Conservation (phyloP, 176 grass and related monocot species). For the Elymus sibiricus region DNA sequence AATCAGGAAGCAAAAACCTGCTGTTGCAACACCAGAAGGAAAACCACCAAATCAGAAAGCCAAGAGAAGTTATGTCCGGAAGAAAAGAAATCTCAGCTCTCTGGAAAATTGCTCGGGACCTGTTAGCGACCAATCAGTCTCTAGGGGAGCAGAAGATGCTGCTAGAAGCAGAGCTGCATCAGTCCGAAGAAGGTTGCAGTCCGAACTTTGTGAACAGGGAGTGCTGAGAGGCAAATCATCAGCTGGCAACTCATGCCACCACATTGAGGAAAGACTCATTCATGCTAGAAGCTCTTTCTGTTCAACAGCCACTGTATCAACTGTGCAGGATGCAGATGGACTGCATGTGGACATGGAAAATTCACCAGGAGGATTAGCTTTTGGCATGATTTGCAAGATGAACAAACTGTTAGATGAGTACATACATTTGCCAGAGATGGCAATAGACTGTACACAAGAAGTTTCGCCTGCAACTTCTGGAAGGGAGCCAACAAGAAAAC, state of each 20-base stretch:
- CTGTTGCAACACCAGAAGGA: conserved; percentile 29
- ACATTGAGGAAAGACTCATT: conserved; percentile 10
- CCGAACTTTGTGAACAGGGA: conserved; percentile 30
- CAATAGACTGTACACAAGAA: conserved; percentile 7
- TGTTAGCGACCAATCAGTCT: not conserved
- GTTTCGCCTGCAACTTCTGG: conserved; percentile 14
- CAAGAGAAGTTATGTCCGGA: conserved; percentile 50
- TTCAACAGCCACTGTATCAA: conserved; percentile 24
- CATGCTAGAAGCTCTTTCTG: conserved; percentile 27
- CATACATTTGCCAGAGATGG: conserved; percentile 19
- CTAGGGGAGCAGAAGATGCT: not conserved
- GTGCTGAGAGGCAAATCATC: conserved; percentile 2
- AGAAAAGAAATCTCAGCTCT: conserved; percentile 40
- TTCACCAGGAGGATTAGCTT: conserved; percentile 30
- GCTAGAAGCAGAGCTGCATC: conserved; percentile 23
- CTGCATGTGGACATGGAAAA: conserved; percentile 34
- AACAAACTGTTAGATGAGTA: conserved; percentile 36
- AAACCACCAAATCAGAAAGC: conserved; percentile 23
- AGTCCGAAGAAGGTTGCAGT: conserved; percentile 45
- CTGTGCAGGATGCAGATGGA: conserved; percentile 10
- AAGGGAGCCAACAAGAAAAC: conserved; percentile 19
- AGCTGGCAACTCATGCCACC: conserved; percentile 2
- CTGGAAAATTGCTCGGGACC: conserved; percentile 9
- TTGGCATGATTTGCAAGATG: conserved; percentile 31
- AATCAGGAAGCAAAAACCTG: conserved; percentile 26